A percentile compares a stretch with the other conserved stretches of the same genome.
These are phyloP conservation scores for Penicillium olsonii DNA, from an alignment of 2,329 filamentous ascomycete genomes.

Conservation along the genomic window DNA sequence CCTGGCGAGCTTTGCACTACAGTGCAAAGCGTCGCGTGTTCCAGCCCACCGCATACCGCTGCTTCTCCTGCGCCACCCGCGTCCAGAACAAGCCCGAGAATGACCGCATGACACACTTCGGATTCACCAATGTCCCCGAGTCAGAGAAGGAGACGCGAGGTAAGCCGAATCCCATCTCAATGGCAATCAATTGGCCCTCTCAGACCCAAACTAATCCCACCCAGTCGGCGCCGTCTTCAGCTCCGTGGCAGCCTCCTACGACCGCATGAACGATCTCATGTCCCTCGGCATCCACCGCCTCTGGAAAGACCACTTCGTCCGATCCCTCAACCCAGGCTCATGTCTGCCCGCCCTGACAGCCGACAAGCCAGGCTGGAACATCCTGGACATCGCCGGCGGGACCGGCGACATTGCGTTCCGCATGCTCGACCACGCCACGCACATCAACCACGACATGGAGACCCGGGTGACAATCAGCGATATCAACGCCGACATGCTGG, in stretches of 20 bases:
- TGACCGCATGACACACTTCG: constrained; percentile 79
- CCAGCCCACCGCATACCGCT: constrained; percentile 43
- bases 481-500: constrained; percentile 94
- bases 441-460: constrained; percentile 74
- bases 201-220: constrained; percentile 4
- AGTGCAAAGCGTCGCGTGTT: constrained; percentile 33
- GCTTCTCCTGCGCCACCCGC: constrained; percentile 53
- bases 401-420: constrained; percentile 98
- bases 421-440: constrained; percentile 83
- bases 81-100: constrained; percentile 41
- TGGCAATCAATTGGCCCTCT: neutral
- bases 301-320: constrained; percentile 97
- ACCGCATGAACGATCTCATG: constrained; percentile 99
- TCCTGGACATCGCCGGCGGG: constrained; percentile 95
- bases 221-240: constrained; percentile 86
- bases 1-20: constrained; percentile 40
- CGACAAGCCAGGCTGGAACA: constrained; percentile 60
- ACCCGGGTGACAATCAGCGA: constrained; percentile 89
- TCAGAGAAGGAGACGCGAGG: constrained; percentile 71
- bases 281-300: constrained; percentile 94
- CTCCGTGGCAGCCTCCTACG: constrained; percentile 90
- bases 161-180: constrained; percentile 33
- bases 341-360: constrained; percentile 40
- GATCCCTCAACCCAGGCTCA: constrained; percentile 80
- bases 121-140: constrained; percentile 82